A percentile compares a stretch with the other conserved stretches of the same genome.
Conservation (phyloP, 371 early-diverging fungal species). For the Lichtheimia ornata region DNA sequence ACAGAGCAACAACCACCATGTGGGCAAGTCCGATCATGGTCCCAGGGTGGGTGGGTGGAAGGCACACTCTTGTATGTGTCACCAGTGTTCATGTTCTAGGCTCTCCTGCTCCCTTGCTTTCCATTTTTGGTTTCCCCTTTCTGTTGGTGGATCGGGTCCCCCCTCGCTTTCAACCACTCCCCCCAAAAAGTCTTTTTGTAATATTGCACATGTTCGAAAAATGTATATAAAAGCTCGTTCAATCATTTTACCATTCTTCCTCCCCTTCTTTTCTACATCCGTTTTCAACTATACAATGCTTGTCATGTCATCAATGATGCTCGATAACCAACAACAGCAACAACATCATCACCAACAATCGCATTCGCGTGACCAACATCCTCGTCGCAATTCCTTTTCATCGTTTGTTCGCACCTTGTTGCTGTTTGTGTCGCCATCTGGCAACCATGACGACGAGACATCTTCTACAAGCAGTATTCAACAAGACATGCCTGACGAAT, state of each 20-base stretch:
- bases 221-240: not conserved
- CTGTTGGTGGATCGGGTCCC: not conserved
- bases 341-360: not conserved
- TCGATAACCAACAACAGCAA: conserved; percentile 8
- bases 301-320: conserved; percentile 16
- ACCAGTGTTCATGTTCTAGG: conserved; percentile 1
- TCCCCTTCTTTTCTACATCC: conserved; percentile 6
- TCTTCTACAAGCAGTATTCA: conserved; percentile 4
- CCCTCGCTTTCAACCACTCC: not conserved
- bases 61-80: not conserved
- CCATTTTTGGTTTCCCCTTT: not conserved
- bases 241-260: not conserved
- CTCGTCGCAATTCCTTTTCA: conserved; percentile 18
- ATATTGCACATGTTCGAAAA: not conserved
- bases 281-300: conserved; percentile 11
- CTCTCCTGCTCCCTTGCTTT: not conserved
- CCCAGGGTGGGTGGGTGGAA: too few species aligned
- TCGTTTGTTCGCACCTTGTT: conserved; percentile 20
- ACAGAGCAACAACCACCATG: not conserved
- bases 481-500: not conserved
- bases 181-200: not conserved
- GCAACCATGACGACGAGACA: conserved; percentile 7
- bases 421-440: conserved; percentile 16
- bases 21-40: not conserved
- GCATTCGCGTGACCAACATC: not conserved